These are phyloP conservation scores for Clitopilus hobsonii DNA, from an alignment of 768 basidiomycete species.

Conservation along the genomic window DNA sequence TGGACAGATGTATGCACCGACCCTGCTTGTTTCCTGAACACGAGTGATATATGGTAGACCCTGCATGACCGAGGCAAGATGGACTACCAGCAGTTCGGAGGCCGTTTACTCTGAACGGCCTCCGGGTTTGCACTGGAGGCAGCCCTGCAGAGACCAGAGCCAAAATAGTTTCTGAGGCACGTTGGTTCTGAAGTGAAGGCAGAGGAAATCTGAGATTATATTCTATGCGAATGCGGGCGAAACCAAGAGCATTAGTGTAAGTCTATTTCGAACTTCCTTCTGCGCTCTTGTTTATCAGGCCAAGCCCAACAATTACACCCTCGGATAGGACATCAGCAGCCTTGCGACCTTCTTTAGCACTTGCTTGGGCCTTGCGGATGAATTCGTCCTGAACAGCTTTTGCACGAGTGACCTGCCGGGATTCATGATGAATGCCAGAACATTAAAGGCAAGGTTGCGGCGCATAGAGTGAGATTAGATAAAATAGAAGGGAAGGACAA, in stretches of 20 bases:
- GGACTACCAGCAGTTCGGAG: not conserved
- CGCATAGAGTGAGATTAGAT: not conserved
- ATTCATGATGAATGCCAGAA: not conserved
- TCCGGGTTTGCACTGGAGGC: not conserved
- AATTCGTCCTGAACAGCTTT: constrained; percentile 70
- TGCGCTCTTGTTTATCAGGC: constrained; percentile 59
- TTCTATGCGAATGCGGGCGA: not conserved
- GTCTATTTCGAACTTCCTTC: constrained; percentile 8
- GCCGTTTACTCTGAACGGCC: not conserved
- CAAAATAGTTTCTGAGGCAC: too few relatives aligned
- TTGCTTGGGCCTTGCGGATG: constrained; percentile 57
- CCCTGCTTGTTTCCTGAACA: not conserved
- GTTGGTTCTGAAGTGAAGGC: not conserved
- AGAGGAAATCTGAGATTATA: not conserved
- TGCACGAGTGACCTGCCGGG: constrained; percentile 42
- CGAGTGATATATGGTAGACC: not conserved
- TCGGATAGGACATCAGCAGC: constrained; percentile 67
- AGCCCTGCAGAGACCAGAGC: not conserved
- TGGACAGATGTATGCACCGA: not conserved
- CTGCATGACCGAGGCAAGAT: not conserved
- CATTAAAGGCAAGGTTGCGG: constrained; percentile 13
- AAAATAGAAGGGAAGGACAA: not conserved
- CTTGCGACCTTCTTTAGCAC: constrained; percentile 67
- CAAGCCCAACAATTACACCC: constrained; percentile 71
- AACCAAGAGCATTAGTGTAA: not conserved